These are phyloP conservation scores for Furculomyces boomerangus DNA, from an alignment of 371 early-diverging fungal species.

Conservation along the genomic window DNA sequence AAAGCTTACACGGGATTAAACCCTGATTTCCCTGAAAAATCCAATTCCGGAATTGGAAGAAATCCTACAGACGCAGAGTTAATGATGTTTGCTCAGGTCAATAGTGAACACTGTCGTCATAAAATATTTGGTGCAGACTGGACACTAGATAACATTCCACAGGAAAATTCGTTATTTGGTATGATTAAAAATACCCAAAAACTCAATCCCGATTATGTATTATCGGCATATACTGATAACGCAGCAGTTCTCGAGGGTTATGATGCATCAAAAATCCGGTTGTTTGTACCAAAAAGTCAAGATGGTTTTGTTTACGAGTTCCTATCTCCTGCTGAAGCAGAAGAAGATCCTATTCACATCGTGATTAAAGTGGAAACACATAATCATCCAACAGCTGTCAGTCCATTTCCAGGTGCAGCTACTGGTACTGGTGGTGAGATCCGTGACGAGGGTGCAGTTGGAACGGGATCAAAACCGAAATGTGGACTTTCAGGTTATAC, in stretches of 20 bases:
- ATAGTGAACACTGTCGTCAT: constrained; percentile 97
- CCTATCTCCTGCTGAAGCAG: constrained; percentile 13
- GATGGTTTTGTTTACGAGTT: constrained; percentile 29
- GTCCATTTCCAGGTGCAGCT: constrained; percentile 91
- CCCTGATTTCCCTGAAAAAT: background rate
- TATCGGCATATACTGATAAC: constrained; percentile 94
- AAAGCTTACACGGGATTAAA: constrained; percentile 52
- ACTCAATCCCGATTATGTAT: constrained; percentile 48
- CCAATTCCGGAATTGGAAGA: constrained; percentile 31
- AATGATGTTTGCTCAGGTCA: constrained; percentile 98
- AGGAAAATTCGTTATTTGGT: constrained; percentile 67
- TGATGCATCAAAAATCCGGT: constrained; percentile 46
- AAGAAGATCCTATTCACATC: constrained; percentile 31
- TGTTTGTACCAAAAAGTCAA: constrained; percentile 4
- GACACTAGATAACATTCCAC: constrained; percentile 73
- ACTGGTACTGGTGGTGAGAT: constrained; percentile 94
- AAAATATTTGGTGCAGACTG: constrained; percentile 93
- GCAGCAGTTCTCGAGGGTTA: constrained; percentile 85
- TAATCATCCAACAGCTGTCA: constrained; percentile 96
- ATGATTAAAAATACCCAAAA: constrained; percentile 90
- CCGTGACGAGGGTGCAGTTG: constrained; percentile 94
- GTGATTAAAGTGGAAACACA: constrained; percentile 95
- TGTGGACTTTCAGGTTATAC: constrained; percentile 88
- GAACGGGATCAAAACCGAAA: constrained; percentile 84
- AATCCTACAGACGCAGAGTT: constrained; percentile 95